Evolutionary conservation across 164 flowering plant species (phyloP), one percentile per base, ranked within the genome.

Genomic region (Umbellularia californica): DNA sequence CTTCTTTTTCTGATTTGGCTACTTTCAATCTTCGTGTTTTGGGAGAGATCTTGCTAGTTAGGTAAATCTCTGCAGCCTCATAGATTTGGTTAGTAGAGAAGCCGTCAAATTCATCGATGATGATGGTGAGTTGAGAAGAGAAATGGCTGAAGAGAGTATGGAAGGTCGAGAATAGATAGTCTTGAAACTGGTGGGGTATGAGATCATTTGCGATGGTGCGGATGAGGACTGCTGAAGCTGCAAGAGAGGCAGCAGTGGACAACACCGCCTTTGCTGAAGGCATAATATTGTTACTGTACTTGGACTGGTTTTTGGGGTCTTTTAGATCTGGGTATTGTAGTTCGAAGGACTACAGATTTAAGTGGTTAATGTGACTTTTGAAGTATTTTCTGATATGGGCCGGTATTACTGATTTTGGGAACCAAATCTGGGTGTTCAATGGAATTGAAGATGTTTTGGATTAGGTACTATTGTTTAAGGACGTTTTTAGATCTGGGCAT

Each of bases 221-320:
- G 66, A 85, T 23, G 64, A 90, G 80, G 70, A 87, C 75, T 14
- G 81, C 80, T 0, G 90, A 76, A 58, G 88, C 87, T 35, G 88
- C 75, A 58, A 85, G 50, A 12, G 93, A 81, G 35, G 90, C 89
- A 0, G 81, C 84, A 6, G 83, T 72, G 2, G 90, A 79, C 35
- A 88, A 23, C 5, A 85, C 14, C 24, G 80, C 27, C 78, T 77
- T 77, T 15, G 84, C 24, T 20, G 87, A 77, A 1, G 84, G 82
- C 69, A 78, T 79, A 23, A 13, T 52, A 12, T 52, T 52, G 17
- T 52, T 12, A 13, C 27, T 27, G 27, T 27, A 27, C 27, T 27
- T 27, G 27, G 2, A 27, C 27, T 27, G 27, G 27, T 27, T 27
- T 27, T 27, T 1, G 3, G 3, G 17, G 1, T 52, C 58, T 52